phyloP scores from a whole-genome alignment of 1,284 basidiomycete species.

The Meira nashicola region DNA sequence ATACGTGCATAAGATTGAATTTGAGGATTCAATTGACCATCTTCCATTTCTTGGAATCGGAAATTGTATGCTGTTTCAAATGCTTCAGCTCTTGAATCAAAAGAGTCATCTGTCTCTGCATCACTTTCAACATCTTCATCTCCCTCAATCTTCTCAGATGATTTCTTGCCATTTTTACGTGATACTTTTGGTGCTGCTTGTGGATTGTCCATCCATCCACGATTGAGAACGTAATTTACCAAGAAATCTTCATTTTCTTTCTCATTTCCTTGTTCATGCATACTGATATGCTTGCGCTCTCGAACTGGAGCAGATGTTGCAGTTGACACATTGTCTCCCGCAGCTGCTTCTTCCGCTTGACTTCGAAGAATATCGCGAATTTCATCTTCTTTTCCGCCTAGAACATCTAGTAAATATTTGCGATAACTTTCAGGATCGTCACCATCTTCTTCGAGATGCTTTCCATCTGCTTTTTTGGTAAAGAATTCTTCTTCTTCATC shows the following conservation, averaged over 20 bases:
- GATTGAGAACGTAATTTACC: conserved; percentile 60
- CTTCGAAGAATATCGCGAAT: conserved; percentile 28
- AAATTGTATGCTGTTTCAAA: conserved; percentile 53
- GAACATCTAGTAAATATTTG: conserved; percentile 72
- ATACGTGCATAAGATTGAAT: conserved; percentile 45
- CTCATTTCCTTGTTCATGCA: conserved; percentile 50
- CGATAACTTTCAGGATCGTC: conserved; percentile 74
- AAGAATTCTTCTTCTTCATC: conserved; percentile 63
- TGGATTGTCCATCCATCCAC: conserved; percentile 48
- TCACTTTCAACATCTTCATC: conserved; percentile 42
- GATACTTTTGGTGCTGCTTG: conserved; percentile 16
- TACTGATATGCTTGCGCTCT: conserved; percentile 8
- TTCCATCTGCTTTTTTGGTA: conserved; percentile 61
- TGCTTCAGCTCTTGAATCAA: conserved; percentile 48
- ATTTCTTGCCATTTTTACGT: not conserved
- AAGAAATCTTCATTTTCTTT: conserved; percentile 75
- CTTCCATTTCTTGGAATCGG: conserved; percentile 45
- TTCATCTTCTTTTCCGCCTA: conserved; percentile 60
- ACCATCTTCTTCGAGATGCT: conserved; percentile 65
- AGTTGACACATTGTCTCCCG: conserved; percentile 12
- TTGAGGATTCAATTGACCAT: conserved; percentile 32
- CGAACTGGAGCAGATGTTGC: conserved; percentile 50
- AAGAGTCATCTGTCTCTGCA: conserved; percentile 35
- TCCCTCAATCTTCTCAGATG: conserved; percentile 44
- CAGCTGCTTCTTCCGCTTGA: conserved; percentile 18